Evolutionary conservation across 129 eudicot species (phyloP).

Genomic region (Tagetes patula): DNA sequence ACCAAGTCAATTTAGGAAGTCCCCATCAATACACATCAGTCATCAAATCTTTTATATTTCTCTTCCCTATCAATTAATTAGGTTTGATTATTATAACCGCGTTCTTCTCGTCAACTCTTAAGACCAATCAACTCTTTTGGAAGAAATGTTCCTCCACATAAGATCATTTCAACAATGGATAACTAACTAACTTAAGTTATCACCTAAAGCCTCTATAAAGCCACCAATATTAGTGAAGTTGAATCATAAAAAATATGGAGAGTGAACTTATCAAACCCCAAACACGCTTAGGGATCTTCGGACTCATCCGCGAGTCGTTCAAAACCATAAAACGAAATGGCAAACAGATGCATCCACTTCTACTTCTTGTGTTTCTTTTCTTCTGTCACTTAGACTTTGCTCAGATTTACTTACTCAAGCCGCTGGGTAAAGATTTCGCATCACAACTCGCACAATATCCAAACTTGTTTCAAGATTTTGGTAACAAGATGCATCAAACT

Average conservation of each 20-base stretch:
- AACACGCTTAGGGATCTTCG: slow-evolving; percentile 29
- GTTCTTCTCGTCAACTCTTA: not conserved
- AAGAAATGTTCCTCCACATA: not conserved
- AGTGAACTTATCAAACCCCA: not conserved
- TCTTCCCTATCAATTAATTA: not conserved
- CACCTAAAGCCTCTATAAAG: not conserved
- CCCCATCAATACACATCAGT: not conserved
- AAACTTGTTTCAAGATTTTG: slow-evolving; percentile 4
- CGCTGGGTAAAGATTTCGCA: slow-evolving; percentile 6
- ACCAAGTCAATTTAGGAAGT: slow-evolving; percentile 2
- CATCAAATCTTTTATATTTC: not conserved
- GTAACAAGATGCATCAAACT: not conserved
- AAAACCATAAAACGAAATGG: slow-evolving; percentile 24
- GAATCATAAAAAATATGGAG: slow-evolving; percentile 21
- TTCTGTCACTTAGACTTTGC: slow-evolving; percentile 22
- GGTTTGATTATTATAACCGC: slow-evolving; percentile 1
- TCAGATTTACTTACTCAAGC: slow-evolving; percentile 19
- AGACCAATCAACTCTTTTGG: not conserved
- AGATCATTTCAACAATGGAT: slow-evolving; percentile 11
- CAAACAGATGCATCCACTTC: slow-evolving; percentile 15
- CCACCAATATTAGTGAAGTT: not conserved
- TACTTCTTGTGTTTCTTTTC: slow-evolving; percentile 32
- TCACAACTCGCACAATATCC: slow-evolving; percentile 14
- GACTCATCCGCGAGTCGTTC: slow-evolving; percentile 27
- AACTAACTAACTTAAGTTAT: not conserved